Evolutionary conservation across 352 stramenopile species (phyloP).

Genomic region (Salisapilia sapeloensis): DNA sequence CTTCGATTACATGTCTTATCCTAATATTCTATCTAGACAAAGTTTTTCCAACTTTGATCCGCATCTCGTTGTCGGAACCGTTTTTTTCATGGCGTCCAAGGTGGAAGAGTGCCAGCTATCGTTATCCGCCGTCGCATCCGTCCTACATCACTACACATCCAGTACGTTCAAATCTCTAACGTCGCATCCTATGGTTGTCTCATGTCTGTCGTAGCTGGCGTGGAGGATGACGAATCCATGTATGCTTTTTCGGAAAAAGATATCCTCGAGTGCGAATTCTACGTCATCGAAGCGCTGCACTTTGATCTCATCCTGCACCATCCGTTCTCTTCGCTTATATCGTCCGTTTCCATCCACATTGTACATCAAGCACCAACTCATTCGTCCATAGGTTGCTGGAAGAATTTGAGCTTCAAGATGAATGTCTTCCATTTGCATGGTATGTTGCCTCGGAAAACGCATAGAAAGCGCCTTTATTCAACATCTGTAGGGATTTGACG

Average conservation of each 20-base stretch:
- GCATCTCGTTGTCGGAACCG: constrained; percentile 66
- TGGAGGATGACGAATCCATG: constrained; percentile 77
- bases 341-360: constrained; percentile 18
- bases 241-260: constrained; percentile 83
- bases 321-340: constrained; percentile 63
- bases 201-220: constrained; percentile 18
- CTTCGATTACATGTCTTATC: neutral
- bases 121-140: constrained; percentile 54
- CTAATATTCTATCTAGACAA: constrained; percentile 30
- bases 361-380: neutral
- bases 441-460: constrained; percentile 7
- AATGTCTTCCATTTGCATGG: constrained; percentile 75
- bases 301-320: constrained; percentile 82
- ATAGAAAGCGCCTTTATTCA: too few species aligned
- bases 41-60: constrained; percentile 83
- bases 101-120: constrained; percentile 77
- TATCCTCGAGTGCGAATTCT: constrained; percentile 83
- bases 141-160: constrained; percentile 75
- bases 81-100: constrained; percentile 79
- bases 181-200: neutral
- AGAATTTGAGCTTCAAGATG: constrained; percentile 73
- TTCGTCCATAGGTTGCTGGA: constrained; percentile 39
- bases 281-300: constrained; percentile 74
- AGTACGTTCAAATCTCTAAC: constrained; percentile 16
- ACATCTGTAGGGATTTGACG: constrained; percentile 60